Evolutionary conservation across 129 eudicot species (phyloP), one percentile per base, ranked within the genome.

Genomic region (Gnaphalium uliginosum): DNA sequence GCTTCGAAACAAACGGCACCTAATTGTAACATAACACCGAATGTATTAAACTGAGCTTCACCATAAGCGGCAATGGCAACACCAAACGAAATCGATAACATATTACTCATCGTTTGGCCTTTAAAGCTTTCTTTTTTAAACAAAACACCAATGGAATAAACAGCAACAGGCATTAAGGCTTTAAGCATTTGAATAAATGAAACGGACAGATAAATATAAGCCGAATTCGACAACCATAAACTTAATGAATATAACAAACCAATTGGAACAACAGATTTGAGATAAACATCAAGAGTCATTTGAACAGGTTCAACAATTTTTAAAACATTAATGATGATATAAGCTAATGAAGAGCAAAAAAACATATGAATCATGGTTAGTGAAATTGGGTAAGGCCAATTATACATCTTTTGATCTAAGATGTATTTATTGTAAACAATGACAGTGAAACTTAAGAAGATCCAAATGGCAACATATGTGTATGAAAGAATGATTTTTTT

Each of bases 1-100:
- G 88, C 88, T 25, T 85, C 88, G 54, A 85, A 85, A 69, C 82
- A 72, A 61, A 85, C 85, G 0, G 88, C 85, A 2, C 88, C 83
- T 3, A 85, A 43, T 4, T 85, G 88, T 19, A 85, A 46, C 4
- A 53, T 4, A 25, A 85, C 88, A n/a, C 88, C 88, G 30, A 66
- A 85, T 2, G 88, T 53, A 10, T 81, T 76, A 18, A 80, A 83
- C 15, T 79, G 67, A 0, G 87, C 87, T 33, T 83, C 87, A 8
- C 87, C 87, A n/a, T 83, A 83, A 30, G 88, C 88, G 0, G 88
- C 88, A 64, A 85, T 74, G 2, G 83, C 85, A 25, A 85, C 88
- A 2, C 88, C 88, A 3, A 81, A 56, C 0, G 88, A 85, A 39
- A 85, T 85, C 14, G 83, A 77, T 0, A 81, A 9, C 88, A 85